These are phyloP conservation scores for Chrysoporthe puriensis DNA, from an alignment of 2,329 filamentous ascomycete genomes.

Conservation along the genomic window DNA sequence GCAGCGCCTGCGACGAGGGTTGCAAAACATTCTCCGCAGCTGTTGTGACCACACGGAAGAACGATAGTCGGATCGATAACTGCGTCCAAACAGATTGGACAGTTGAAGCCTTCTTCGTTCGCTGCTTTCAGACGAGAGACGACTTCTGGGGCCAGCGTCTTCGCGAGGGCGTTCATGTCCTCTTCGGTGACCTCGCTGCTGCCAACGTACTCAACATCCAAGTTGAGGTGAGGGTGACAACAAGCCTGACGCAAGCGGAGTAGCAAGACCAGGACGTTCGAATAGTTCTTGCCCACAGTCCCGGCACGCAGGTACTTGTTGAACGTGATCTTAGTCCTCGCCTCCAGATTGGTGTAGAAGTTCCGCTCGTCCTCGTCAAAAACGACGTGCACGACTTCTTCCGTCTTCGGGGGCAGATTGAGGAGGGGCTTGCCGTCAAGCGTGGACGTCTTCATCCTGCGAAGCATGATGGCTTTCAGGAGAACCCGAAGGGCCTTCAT, in stretches of 20 bases:
- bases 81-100: conserved; percentile 80
- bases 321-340: conserved; percentile 69
- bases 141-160: conserved; percentile 60
- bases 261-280: conserved; percentile 77
- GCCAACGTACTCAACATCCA: conserved; percentile 47
- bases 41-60: conserved; percentile 81
- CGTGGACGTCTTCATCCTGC: conserved; percentile 77
- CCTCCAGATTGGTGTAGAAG: conserved; percentile 70
- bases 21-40: conserved; percentile 76
- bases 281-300: conserved; percentile 74
- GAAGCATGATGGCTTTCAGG: conserved; percentile 79
- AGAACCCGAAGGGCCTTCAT: conserved; percentile 76
- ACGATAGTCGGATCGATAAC: conserved; percentile 77
- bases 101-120: conserved; percentile 66
- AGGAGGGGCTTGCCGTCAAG: conserved; percentile 82
- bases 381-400: conserved; percentile 62
- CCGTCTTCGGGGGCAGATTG: conserved; percentile 66
- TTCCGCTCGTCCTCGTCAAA: conserved; percentile 68
- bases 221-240: conserved; percentile 74
- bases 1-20: conserved; percentile 66
- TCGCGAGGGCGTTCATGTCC: conserved; percentile 49
- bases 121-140: conserved; percentile 64
- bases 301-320: conserved; percentile 75
- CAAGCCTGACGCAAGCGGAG: conserved; percentile 80
- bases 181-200: conserved; percentile 53